Conservation (phyloP, 2,329 filamentous ascomycete genomes). For the Apiospora pterosperma region DNA sequence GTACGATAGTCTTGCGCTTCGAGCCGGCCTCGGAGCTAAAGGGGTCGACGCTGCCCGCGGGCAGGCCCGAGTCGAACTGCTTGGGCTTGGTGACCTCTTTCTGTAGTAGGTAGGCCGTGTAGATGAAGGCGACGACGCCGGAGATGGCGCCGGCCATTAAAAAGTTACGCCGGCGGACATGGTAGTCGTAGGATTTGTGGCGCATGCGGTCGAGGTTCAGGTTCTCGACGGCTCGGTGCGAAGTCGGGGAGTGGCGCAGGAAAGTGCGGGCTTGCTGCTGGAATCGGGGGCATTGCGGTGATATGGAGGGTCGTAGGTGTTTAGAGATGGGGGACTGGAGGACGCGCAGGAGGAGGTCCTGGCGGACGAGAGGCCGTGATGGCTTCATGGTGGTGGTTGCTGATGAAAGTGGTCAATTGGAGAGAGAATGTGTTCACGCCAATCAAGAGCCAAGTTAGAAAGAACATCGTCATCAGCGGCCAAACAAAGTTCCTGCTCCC, state of each 20-base stretch:
- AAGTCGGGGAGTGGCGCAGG: slow-evolving; percentile 20
- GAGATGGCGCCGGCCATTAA: slow-evolving; percentile 47
- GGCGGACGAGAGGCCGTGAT: slow-evolving; percentile 7
- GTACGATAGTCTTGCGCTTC: slow-evolving; percentile 57
- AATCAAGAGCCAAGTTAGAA: neutral
- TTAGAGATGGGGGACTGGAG: slow-evolving; percentile 4
- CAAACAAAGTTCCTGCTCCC: neutral
- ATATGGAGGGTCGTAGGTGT: slow-evolving; percentile 5
- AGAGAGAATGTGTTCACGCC: neutral
- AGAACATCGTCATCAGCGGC: neutral
- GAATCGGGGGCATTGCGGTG: slow-evolving; percentile 8
- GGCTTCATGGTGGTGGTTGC: slow-evolving; percentile 7
- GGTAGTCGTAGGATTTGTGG: slow-evolving; percentile 44
- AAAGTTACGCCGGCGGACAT: slow-evolving; percentile 48
- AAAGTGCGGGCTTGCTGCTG: slow-evolving; percentile 31
- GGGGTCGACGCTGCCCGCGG: slow-evolving; percentile 34
- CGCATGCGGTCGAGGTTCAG: slow-evolving; percentile 49
- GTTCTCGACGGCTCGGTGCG: slow-evolving; percentile 40
- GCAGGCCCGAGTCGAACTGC: slow-evolving; percentile 38
- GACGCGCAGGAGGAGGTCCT: slow-evolving; percentile 6
- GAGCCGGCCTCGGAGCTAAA: slow-evolving; percentile 47
- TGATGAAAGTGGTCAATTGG: neutral
- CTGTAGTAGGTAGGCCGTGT: slow-evolving; percentile 39
- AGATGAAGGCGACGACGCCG: slow-evolving; percentile 46
- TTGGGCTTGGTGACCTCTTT: slow-evolving; percentile 34